phyloP scores from a whole-genome alignment of 805 yeast genomes.

The Barnettozyma populi region DNA sequence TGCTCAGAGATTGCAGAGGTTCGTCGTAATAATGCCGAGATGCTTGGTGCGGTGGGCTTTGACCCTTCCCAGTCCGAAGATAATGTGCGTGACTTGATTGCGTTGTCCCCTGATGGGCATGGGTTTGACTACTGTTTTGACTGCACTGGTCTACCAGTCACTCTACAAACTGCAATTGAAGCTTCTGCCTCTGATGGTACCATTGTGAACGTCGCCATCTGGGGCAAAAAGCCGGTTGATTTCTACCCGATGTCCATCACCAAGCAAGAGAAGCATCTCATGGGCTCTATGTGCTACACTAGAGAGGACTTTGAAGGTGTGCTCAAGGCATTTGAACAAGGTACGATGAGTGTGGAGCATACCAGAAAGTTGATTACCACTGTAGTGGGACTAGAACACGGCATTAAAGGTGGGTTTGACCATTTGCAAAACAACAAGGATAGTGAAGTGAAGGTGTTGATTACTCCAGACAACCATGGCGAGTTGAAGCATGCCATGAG shows the following conservation, averaged over 20 bases:
- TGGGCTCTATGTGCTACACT: slow-evolving; percentile 61
- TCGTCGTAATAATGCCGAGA: slow-evolving; percentile 44
- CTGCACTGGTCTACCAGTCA: slow-evolving; percentile 50
- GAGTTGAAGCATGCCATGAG: slow-evolving; percentile 26
- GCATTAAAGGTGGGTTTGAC: slow-evolving; percentile 47
- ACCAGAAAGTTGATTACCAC: slow-evolving; percentile 49
- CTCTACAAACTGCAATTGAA: slow-evolving; percentile 45
- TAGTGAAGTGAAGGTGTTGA: slow-evolving; percentile 47
- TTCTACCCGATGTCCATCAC: slow-evolving; percentile 54
- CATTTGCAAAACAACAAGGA: slow-evolving; percentile 49
- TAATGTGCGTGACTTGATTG: slow-evolving; percentile 33
- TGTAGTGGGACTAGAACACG: slow-evolving; percentile 42
- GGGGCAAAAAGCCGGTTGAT: slow-evolving; percentile 47
- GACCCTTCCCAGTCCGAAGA: slow-evolving; percentile 40
- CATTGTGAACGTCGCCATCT: slow-evolving; percentile 61
- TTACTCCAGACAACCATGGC: slow-evolving; percentile 41
- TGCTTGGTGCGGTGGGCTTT: slow-evolving; percentile 42
- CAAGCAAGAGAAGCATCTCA: slow-evolving; percentile 45
- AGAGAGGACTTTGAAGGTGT: slow-evolving; percentile 54
- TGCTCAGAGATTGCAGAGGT: slow-evolving; percentile 45
- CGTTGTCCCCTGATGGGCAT: slow-evolving; percentile 34
- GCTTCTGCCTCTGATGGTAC: slow-evolving; percentile 49
- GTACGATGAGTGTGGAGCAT: slow-evolving; percentile 39
- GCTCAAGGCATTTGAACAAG: slow-evolving; percentile 42
- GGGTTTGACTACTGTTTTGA: slow-evolving; percentile 50